phyloP scores from a whole-genome alignment of 1,139 yeast species.

The Yamadazyma buinensis region DNA sequence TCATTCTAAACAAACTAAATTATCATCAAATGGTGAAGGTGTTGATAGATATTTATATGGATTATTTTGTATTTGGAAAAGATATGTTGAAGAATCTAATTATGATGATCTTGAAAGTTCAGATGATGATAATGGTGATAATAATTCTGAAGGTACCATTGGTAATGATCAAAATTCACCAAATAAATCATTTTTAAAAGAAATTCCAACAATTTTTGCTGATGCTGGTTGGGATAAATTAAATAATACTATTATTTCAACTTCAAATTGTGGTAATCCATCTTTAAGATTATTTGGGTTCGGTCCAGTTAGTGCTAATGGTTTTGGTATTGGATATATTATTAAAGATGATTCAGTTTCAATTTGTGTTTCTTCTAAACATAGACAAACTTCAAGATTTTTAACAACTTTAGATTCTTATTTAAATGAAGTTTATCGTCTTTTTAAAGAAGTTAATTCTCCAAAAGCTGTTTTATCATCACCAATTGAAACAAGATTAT shows the following conservation, averaged over 20 bases:
- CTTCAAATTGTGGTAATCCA: conserved; percentile 70
- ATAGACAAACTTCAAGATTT: conserved; percentile 83
- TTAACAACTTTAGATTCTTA: conserved; percentile 71
- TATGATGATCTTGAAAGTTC: conserved; percentile 9
- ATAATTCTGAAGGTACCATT: conserved; percentile 7
- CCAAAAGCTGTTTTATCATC: conserved; percentile 13
- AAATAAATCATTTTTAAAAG: conserved; percentile 16
- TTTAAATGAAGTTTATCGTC: conserved; percentile 57
- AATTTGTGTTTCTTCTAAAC: conserved; percentile 85
- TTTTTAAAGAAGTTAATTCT: conserved; percentile 43
- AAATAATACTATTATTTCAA: conserved; percentile 49
- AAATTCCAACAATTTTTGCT: conserved; percentile 53
- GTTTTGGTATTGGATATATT: conserved; percentile 89
- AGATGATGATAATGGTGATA: conserved; percentile 14
- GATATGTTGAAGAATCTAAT: conserved; percentile 45
- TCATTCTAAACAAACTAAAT: conserved; percentile 66
- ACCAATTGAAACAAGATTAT: conserved; percentile 13
- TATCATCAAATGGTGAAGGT: conserved; percentile 74
- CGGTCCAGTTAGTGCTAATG: conserved; percentile 88
- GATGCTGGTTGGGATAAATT: conserved; percentile 65
- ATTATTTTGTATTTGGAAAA: conserved; percentile 82
- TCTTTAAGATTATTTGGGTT: conserved; percentile 84
- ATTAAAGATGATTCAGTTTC: conserved; percentile 82
- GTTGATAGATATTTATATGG: conserved; percentile 91
- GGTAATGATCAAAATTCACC: conserved; percentile 10